Conservation (phyloP, 78 protist species). For the Dictyostelium brefeldianum region DNA sequence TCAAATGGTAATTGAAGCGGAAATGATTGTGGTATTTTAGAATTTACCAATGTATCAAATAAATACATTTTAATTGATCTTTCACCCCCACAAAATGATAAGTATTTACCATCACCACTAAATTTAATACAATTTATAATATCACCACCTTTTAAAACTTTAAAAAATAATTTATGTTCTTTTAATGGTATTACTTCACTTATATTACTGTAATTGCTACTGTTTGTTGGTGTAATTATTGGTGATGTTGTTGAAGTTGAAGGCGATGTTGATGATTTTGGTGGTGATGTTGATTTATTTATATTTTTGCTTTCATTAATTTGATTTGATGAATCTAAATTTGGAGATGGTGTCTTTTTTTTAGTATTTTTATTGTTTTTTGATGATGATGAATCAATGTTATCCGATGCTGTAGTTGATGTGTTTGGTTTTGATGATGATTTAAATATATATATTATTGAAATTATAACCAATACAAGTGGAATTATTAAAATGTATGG, state of each 20-base stretch:
- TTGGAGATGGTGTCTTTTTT: neutral
- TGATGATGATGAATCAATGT: neutral
- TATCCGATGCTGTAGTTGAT: neutral
- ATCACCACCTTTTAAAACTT: constrained; percentile 10
- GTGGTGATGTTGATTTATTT: neutral
- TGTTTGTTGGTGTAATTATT: neutral
- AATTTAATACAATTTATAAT: neutral
- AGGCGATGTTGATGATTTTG: neutral
- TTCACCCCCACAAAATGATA: neutral
- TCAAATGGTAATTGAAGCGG: constrained; percentile 59
- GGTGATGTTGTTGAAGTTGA: constrained; percentile 10
- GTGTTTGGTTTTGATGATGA: neutral
- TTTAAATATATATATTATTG: neutral
- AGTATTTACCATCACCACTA: constrained; percentile 10
- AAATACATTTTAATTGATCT: constrained; percentile 13
- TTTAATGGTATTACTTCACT: neutral
- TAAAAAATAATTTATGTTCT: constrained; percentile 19
- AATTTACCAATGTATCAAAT: neutral
- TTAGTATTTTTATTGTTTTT: neutral
- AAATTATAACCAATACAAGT: neutral
- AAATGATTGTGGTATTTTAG: constrained; percentile 17
- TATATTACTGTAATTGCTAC: neutral
- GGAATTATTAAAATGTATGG: neutral
- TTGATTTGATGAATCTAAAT: neutral
- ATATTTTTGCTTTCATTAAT: neutral